Evolutionary conservation across 2,329 filamentous ascomycete species (phyloP).

Genomic region (Cladosporium sp.): DNA sequence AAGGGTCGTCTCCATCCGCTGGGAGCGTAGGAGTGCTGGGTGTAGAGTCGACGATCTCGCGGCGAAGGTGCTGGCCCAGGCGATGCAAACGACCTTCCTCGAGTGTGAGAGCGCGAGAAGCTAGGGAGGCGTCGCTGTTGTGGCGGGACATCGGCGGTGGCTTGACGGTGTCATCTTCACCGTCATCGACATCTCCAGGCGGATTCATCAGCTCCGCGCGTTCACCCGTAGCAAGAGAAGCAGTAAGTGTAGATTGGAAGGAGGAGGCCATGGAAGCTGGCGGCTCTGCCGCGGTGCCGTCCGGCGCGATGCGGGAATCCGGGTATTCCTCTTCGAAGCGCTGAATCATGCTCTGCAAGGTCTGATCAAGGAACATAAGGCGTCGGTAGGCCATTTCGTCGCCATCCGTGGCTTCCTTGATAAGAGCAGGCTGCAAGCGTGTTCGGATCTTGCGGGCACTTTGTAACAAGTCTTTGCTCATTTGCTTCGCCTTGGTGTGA

Average conservation of each 20-base stretch:
- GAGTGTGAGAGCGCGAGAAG: slow-evolving; percentile 62
- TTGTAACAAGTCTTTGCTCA: slow-evolving; percentile 85
- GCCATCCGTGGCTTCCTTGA: slow-evolving; percentile 67
- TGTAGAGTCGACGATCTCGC: slow-evolving; percentile 59
- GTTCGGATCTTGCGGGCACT: slow-evolving; percentile 86
- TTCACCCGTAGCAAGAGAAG: slow-evolving; percentile 4
- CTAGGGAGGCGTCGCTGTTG: slow-evolving; percentile 67
- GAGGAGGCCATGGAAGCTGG: slow-evolving; percentile 19
- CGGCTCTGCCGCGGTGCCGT: slow-evolving; percentile 8
- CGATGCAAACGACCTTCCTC: slow-evolving; percentile 72
- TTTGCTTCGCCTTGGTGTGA: slow-evolving; percentile 74
- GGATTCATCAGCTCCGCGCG: slow-evolving; percentile 18
- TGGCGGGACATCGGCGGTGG: slow-evolving; percentile 50
- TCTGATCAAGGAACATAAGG: slow-evolving; percentile 83
- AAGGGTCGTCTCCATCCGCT: slow-evolving; percentile 18
- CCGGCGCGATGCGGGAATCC: slow-evolving; percentile 65
- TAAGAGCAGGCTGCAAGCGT: slow-evolving; percentile 78
- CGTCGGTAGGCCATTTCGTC: slow-evolving; percentile 78
- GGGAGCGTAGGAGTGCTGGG: slow-evolving; percentile 18
- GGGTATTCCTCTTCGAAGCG: slow-evolving; percentile 97
- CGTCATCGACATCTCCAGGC: slow-evolving; percentile 28
- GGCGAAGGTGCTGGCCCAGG: slow-evolving; percentile 65
- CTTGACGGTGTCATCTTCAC: slow-evolving; percentile 37
- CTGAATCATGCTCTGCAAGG: slow-evolving; percentile 85
- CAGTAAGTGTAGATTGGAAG: slow-evolving; percentile 22